A percentile compares a stretch with the other conserved stretches of the same genome.
phyloP scores from a whole-genome alignment of 768 basidiomycete species.

The Hygrophoropsis aurantiaca region DNA sequence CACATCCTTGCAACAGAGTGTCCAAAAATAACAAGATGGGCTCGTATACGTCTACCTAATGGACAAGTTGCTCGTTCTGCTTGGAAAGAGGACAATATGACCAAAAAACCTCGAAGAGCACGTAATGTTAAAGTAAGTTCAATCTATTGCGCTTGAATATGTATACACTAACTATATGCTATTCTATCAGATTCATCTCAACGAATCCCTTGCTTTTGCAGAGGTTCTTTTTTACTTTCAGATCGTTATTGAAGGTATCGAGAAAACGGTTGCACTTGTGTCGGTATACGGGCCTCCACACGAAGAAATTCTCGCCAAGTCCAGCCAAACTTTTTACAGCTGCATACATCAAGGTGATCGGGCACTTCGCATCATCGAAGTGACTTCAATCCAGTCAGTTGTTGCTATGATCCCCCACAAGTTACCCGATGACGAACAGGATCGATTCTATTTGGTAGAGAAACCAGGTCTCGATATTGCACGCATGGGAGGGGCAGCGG shows the following conservation, averaged over 20 bases:
- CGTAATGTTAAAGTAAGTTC: conserved; percentile 18
- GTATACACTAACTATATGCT: neutral
- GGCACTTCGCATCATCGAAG: conserved; percentile 10
- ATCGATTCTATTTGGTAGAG: conserved; percentile 25
- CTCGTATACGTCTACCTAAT: conserved; percentile 18
- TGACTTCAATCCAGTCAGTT: conserved; percentile 15
- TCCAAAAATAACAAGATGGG: conserved; percentile 9
- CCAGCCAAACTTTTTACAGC: conserved; percentile 16
- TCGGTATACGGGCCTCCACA: conserved; percentile 20
- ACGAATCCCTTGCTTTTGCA: conserved; percentile 2
- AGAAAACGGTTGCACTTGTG: conserved; percentile 15
- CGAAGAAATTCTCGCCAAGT: conserved; percentile 10
- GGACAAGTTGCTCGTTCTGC: conserved; percentile 19
- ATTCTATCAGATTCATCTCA: conserved; percentile 1
- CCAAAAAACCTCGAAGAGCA: conserved; percentile 1
- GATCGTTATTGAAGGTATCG: neutral
- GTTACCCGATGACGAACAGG: neutral
- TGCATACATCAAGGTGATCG: conserved; percentile 14
- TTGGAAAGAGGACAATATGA: conserved; percentile 15
- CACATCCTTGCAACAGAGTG: neutral
- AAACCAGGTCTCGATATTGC: conserved; percentile 25
- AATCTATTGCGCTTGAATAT: neutral
- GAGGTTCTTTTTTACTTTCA: conserved; percentile 23
- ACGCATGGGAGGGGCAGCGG: conserved; percentile 2
- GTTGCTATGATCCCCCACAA: conserved; percentile 27